Evolutionary conservation across 1,284 basidiomycete genomes (phyloP), one percentile per base, ranked within the genome.

Genomic region (Sanghuangporus sanghuang): DNA sequence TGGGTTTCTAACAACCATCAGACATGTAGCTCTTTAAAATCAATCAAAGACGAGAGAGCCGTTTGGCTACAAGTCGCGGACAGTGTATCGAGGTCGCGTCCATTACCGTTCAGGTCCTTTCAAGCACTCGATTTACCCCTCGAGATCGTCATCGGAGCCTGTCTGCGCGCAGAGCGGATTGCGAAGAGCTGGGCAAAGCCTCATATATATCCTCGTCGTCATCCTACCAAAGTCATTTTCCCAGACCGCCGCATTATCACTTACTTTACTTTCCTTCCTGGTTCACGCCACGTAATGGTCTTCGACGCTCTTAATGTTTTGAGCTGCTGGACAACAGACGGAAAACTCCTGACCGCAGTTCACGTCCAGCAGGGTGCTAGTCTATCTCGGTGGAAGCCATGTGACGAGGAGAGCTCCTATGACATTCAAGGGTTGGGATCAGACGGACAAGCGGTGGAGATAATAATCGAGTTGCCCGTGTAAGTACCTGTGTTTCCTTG

Each of bases 281-380:
- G 63, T 39, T 44, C 59, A 8, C 63, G 52, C 44, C 63, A 61
- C 46, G 3, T 64, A 40, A 56, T 64, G 63, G 42, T 61, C 35
- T 64, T 52, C 40, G 63, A 64, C 36, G 40, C 59, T 16, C 38
- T 38, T 23, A 61, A 61, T 12, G 16, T 54, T 6, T 18, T 64
- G 54, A 64, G 63, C 63, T 64, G 63, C 54, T 64, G 63, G 63
- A 60, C 63, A 16, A 49, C 53, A 7, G 53, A 61, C 11, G 63
- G 63, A 38, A 35, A 56, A 49, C 36, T 54, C 18, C 36, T 64
- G 14, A 32, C 21, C 8, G 36, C 52, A n/a, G 56, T 12, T 52
- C 36, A 35, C 23, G 59, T 57, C 11, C 18, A 35, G 8, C 42
- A 53, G 2, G 52, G 58, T 23, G 57, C 63, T 8, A 55, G 50